These are phyloP conservation scores for Colletotrichum agaves DNA, from an alignment of 2,329 filamentous ascomycete genomes.

Conservation along the genomic window DNA sequence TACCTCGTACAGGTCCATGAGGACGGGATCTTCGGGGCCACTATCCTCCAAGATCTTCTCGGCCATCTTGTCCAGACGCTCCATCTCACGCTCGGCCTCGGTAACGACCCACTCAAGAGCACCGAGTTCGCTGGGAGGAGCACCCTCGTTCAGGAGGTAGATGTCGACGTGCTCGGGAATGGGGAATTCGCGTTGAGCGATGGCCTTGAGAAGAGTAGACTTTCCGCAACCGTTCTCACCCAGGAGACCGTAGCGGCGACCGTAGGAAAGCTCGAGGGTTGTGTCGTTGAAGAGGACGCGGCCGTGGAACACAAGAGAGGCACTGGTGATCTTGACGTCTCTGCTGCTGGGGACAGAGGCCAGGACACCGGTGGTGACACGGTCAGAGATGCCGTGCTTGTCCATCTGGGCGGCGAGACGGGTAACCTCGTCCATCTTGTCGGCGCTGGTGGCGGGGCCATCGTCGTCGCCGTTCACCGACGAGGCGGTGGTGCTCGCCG, in stretches of 20 bases:
- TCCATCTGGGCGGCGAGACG: constrained; percentile 94
- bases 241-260: constrained; percentile 91
- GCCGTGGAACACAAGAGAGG: constrained; percentile 96
- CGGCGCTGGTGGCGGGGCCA: constrained; percentile 75
- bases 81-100: constrained; percentile 93
- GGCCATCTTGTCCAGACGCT: constrained; percentile 86
- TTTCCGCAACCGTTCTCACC: constrained; percentile 99
- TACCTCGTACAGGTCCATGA: constrained; percentile 97
- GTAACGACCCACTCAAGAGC: constrained; percentile 97
- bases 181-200: constrained; percentile 92
- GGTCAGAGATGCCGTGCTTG: constrained; percentile 94
- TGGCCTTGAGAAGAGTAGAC: constrained; percentile 96
- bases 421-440: constrained; percentile 83
- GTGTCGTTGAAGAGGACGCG: constrained; percentile 95
- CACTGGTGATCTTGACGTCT: constrained; percentile 96
- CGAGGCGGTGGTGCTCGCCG: constrained; percentile 59
- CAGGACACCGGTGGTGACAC: constrained; percentile 97
- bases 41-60: constrained; percentile 92
- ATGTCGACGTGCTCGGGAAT: constrained; percentile 98
- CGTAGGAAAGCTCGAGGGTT: constrained; percentile 91
- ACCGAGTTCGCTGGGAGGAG: constrained; percentile 86
- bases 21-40: constrained; percentile 87
- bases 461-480: constrained; percentile 80
- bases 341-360: constrained; percentile 85
- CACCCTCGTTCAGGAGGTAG: constrained; percentile 97